Conservation (phyloP, 176 grass and related monocot species). For the Aegilops bicornis region DNA sequence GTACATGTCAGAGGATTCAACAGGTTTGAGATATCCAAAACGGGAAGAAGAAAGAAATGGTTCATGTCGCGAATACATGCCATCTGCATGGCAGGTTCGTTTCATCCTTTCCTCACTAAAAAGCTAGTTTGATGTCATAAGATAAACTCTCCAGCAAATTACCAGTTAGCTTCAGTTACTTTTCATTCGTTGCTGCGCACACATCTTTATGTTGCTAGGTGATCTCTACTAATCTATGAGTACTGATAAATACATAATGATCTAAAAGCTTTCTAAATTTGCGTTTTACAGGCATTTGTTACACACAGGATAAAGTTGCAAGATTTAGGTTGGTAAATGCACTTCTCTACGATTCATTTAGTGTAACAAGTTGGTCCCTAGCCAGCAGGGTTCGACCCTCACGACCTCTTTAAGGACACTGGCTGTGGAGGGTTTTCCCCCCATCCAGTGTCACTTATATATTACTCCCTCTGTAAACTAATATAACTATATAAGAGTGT, state of each 20-base stretch:
- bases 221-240: constrained; percentile 1
- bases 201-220: not conserved
- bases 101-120: not conserved
- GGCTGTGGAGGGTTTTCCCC: not conserved
- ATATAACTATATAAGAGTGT: too few species aligned
- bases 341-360: constrained; percentile 10
- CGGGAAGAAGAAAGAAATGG: constrained; percentile 40
- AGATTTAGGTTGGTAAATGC: constrained; percentile 51
- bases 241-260: not conserved
- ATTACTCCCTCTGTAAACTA: too few species aligned
- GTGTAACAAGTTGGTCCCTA: not conserved
- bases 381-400: not conserved
- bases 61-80: constrained; percentile 72
- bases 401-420: not conserved
- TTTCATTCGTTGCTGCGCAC: not conserved
- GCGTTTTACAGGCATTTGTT: constrained; percentile 79
- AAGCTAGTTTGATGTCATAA: not conserved
- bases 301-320: constrained; percentile 76
- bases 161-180: not conserved
- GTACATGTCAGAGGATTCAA: constrained; percentile 28
- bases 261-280: constrained; percentile 23
- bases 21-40: constrained; percentile 30
- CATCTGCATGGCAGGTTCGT: constrained; percentile 71
- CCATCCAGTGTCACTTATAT: not conserved
- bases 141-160: not conserved